Conservation (phyloP, 768 basidiomycete genomes). For the Mycena floridula region DNA sequence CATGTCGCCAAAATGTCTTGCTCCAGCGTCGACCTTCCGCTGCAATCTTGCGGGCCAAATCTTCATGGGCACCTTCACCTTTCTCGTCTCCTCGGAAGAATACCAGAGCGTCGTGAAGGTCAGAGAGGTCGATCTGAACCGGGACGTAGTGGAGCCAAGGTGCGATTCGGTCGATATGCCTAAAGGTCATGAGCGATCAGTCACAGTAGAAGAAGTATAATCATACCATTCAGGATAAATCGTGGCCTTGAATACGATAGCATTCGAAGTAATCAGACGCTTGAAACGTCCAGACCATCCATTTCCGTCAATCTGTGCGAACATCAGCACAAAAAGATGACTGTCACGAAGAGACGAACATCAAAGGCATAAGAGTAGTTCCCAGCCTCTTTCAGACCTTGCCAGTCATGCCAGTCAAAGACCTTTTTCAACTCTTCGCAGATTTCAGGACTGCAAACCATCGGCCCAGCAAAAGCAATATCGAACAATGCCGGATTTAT, state of each 20-base stretch:
- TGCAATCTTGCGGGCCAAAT: slow-evolving; percentile 51
- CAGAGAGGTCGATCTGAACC: slow-evolving; percentile 53
- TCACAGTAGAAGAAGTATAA: slow-evolving; percentile 4
- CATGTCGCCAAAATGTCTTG: slow-evolving; percentile 47
- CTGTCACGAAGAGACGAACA: slow-evolving; percentile 23
- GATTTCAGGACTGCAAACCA: slow-evolving; percentile 32
- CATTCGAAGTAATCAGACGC: slow-evolving; percentile 50
- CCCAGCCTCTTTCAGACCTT: slow-evolving; percentile 34
- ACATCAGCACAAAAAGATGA: neutral
- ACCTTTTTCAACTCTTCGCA: slow-evolving; percentile 36
- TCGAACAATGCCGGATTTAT: slow-evolving; percentile 48
- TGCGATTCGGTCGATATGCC: slow-evolving; percentile 45
- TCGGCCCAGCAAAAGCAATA: slow-evolving; percentile 42
- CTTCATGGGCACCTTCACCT: slow-evolving; percentile 51
- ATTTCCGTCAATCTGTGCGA: slow-evolving; percentile 44
- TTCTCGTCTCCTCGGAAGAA: slow-evolving; percentile 65
- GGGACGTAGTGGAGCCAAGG: slow-evolving; percentile 76
- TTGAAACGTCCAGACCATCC: slow-evolving; percentile 65
- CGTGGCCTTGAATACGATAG: slow-evolving; percentile 57
- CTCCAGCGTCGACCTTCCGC: slow-evolving; percentile 53
- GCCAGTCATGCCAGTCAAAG: slow-evolving; percentile 40
- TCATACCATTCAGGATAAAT: slow-evolving; percentile 61
- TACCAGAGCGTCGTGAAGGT: slow-evolving; percentile 57
- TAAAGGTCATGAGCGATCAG: slow-evolving; percentile 10
- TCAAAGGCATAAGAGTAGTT: slow-evolving; percentile 57